A percentile compares a stretch with the other conserved stretches of the same genome.
These are phyloP conservation scores for Mycena filopes DNA, from an alignment of 768 basidiomycete genomes.

Conservation along the genomic window DNA sequence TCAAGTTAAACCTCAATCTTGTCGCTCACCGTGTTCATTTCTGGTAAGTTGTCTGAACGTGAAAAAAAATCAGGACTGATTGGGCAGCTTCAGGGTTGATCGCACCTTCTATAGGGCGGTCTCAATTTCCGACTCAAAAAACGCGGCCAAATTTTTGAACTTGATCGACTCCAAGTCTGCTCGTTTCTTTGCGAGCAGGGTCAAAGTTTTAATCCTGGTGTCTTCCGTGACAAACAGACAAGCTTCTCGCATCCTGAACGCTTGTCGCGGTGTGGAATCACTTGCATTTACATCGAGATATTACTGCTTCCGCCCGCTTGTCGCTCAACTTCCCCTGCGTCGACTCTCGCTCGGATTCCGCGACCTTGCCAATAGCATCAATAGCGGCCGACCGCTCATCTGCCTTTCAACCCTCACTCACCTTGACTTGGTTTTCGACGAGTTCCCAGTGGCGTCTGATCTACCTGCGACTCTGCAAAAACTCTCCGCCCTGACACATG, in stretches of 20 bases:
- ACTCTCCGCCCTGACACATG: slow-evolving; percentile 10
- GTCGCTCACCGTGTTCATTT: slow-evolving; percentile 8
- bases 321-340: neutral
- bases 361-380: neutral
- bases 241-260: neutral
- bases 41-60: neutral
- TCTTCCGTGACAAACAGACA: neutral
- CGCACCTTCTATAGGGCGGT: slow-evolving; percentile 1
- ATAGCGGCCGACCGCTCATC: neutral
- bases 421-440: too few relatives aligned
- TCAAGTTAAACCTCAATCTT: slow-evolving; percentile 11
- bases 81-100: too few relatives aligned
- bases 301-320: neutral
- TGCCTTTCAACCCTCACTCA: too few relatives aligned
- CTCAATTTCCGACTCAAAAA: neutral
- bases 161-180: neutral
- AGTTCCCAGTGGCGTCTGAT: too few relatives aligned
- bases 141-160: neutral
- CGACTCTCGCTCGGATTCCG: neutral
- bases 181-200: neutral
- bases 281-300: neutral
- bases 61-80: neutral
- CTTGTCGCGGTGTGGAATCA: neutral
- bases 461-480: neutral
- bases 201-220: neutral